Percentiles rank a stretch among this genome's conserved stretches.
Evolutionary conservation across 2,329 filamentous ascomycete genomes (phyloP).

Genomic region (Aspergillus tanneri): DNA sequence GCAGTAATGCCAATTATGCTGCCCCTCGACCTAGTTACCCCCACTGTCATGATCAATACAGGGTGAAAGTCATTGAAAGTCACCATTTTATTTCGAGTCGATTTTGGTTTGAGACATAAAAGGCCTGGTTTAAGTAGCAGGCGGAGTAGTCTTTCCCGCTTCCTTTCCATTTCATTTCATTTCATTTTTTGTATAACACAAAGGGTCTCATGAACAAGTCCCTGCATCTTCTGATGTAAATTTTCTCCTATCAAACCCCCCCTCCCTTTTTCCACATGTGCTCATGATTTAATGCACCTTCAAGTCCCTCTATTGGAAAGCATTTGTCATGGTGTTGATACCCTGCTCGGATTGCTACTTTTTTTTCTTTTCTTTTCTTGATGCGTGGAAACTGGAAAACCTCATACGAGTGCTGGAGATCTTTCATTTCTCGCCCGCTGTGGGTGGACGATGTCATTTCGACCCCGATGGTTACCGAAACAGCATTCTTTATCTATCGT

Average conservation of each 20-base stretch:
- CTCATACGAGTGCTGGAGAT: conserved; percentile 10
- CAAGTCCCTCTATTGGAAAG: conserved; percentile 28
- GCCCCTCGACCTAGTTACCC: too few species aligned
- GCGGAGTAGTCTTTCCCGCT: conserved; percentile 4
- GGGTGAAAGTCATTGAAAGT: too few species aligned
- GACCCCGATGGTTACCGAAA: conserved; percentile 5
- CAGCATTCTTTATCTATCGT: conserved; percentile 13
- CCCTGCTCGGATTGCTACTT: conserved; percentile 38
- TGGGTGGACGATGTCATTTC: conserved; percentile 3
- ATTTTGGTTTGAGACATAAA: background rate
- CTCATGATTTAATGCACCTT: conserved; percentile 36
- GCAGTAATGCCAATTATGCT: too few species aligned
- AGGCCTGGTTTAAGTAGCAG: background rate
- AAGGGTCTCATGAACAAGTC: conserved; percentile 10
- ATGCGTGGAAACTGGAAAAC: conserved; percentile 14
- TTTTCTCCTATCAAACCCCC: conserved; percentile 23
- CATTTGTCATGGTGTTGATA: conserved; percentile 47
- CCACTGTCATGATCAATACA: too few species aligned
- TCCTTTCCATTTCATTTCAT: conserved; percentile 27
- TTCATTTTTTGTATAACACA: conserved; percentile 25
- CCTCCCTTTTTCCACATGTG: conserved; percentile 25
- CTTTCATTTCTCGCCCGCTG: conserved; percentile 8
- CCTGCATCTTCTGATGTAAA: conserved; percentile 26
- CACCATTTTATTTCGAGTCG: too few species aligned
- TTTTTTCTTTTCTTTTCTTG: conserved; percentile 11